Evolutionary conservation across 768 basidiomycete genomes (phyloP).

Genomic region (Tulasnella sp.): DNA sequence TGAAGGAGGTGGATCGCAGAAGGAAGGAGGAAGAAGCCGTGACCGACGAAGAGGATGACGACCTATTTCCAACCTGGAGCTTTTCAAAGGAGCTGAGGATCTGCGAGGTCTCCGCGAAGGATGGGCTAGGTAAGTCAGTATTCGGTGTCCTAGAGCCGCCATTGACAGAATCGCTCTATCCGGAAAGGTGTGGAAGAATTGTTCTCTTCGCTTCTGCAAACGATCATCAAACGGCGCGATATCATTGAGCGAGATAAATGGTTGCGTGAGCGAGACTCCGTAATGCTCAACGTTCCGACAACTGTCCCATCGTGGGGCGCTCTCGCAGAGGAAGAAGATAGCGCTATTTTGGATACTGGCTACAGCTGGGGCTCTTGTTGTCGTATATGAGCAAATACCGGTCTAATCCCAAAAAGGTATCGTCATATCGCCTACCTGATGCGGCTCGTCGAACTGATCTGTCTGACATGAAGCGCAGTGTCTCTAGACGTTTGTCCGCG

Average conservation of each 20-base stretch:
- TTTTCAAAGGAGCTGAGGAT: constrained; percentile 68
- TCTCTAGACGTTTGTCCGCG: no score
- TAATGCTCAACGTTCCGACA: constrained; percentile 38
- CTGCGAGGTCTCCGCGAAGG: constrained; percentile 86
- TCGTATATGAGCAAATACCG: constrained; percentile 3
- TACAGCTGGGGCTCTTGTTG: constrained; percentile 8
- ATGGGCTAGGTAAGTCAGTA: constrained; percentile 52
- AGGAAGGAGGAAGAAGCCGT: constrained; percentile 37
- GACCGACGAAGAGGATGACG: constrained; percentile 31
- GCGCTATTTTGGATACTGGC: not conserved
- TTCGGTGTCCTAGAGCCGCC: not conserved
- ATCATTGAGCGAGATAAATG: constrained; percentile 72
- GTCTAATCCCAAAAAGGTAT: no score
- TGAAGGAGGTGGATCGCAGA: constrained; percentile 42
- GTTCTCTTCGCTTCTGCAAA: constrained; percentile 65
- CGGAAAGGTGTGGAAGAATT: constrained; percentile 60
- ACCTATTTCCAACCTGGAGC: constrained; percentile 41
- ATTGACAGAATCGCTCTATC: constrained; percentile 18
- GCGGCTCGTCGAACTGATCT: no score
- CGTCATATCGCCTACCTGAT: no score
- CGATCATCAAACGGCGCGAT: constrained; percentile 69
- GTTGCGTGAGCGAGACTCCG: constrained; percentile 68
- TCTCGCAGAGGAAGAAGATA: constrained; percentile 8
- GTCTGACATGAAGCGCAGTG: no score
- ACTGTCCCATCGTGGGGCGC: constrained; percentile 1